Base-by-base conservation (phyloP, 2,329 filamentous ascomycete genomes). In the Cylindrodendrum hubeiense region DNA sequence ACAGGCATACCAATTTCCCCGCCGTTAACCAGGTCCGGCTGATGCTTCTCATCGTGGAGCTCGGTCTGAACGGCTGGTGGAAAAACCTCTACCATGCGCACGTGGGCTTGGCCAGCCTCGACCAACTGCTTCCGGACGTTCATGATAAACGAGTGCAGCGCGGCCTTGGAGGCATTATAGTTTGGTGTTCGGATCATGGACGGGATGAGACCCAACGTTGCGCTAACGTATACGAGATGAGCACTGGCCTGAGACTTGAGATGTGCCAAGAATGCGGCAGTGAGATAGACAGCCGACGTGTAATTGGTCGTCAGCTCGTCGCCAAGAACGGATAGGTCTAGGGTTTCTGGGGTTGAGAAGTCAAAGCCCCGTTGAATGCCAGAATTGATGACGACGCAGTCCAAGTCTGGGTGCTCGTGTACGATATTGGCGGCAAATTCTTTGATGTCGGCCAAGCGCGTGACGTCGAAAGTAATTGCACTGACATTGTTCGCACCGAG, bases 321-420 rank as follows among this genome's bases (percentile, higher is more conserved):
- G 12, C 75, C 69, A 46, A 79, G 73, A 5, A 66, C 66, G n/a
- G 41, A 73, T 39, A 81, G 60, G 6, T 76, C 71, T 26, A 80
- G 66, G 19, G 61, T 59, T 49, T 70, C 67, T 4, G 72, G 72
- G 22, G 58, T 58, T 6, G 65, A 34, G 66, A 75, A 59, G 72
- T 79, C 41, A 71, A 86, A 75, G 1, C 71, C 73, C 28, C 79
- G 78, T 72, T 90, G 87, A 33, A 87, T 80, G 9, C 87, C 87
- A 0, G 87, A 84, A 72, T 89, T 90, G 54, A 90, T 77, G 59
- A 90, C 75, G 26, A 91, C 73, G 68, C 83, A 84, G 76, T 89
- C 70, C 19, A 74, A 37, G 60, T 72, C 73, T 1, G 71, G 69
- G 34, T 73, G 54, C 1, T 64, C 63, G 22, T 41, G 34, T 1